Conservation (phyloP, 345 rosid species). For the Eucalyptus tenuipes region DNA sequence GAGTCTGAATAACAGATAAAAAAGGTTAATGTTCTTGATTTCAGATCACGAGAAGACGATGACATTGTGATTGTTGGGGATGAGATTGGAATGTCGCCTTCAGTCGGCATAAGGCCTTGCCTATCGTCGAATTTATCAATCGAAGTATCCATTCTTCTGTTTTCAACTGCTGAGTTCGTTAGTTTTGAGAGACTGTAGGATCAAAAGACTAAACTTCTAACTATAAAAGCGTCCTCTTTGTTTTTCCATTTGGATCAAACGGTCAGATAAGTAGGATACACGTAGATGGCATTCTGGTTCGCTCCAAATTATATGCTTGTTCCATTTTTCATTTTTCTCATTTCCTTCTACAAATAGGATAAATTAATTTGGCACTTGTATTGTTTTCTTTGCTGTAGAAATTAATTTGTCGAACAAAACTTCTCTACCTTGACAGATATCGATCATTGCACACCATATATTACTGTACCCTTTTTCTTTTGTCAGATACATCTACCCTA, state of each 20-base stretch:
- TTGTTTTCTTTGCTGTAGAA: neutral
- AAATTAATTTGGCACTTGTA: neutral
- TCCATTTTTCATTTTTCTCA: neutral
- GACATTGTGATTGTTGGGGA: neutral
- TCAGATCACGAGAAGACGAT: neutral
- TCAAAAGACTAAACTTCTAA: neutral
- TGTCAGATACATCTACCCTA: neutral
- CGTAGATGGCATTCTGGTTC: neutral
- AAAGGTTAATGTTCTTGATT: neutral
- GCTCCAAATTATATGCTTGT: neutral
- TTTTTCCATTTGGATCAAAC: neutral
- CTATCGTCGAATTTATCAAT: neutral
- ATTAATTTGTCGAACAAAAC: neutral
- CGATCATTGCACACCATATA: neutral
- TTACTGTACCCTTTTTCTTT: neutral
- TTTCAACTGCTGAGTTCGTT: neutral
- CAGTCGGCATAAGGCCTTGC: neutral
- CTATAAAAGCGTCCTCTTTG: neutral
- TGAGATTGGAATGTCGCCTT: neutral
- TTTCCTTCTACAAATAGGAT: neutral
- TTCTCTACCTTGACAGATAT: neutral
- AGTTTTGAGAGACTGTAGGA: neutral
- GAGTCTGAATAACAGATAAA: neutral
- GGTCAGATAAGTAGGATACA: neutral
- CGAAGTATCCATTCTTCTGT: neutral